Percentiles rank a stretch among this genome's conserved stretches.
Evolutionary conservation across 495 filamentous ascomycete genomes (phyloP).

Genomic region (Peziza echinospora): DNA sequence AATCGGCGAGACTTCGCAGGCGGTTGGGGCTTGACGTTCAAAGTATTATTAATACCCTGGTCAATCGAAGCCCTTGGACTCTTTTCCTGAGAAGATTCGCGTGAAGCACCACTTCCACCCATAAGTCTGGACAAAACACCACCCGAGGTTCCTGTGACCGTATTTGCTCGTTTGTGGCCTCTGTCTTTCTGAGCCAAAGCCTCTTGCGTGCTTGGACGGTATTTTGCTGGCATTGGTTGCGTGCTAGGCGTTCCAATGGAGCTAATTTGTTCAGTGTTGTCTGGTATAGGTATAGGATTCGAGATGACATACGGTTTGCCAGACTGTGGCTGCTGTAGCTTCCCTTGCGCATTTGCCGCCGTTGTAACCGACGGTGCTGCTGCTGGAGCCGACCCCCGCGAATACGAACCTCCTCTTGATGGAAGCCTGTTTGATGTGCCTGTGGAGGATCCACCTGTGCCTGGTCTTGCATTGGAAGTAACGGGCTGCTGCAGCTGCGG

Average conservation of each 20-base stretch:
- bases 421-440: slow-evolving; percentile 34
- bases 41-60: slow-evolving; percentile 46
- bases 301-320: slow-evolving; percentile 58
- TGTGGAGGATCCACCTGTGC: background rate
- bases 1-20: slow-evolving; percentile 33
- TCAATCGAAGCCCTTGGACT: slow-evolving; percentile 44
- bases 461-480: background rate
- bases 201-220: slow-evolving; percentile 25
- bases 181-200: slow-evolving; percentile 27
- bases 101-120: slow-evolving; percentile 29
- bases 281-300: slow-evolving; percentile 39
- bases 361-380: slow-evolving; percentile 77
- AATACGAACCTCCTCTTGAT: slow-evolving; percentile 59
- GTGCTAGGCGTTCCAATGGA: slow-evolving; percentile 21
- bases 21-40: background rate
- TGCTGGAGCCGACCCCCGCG: slow-evolving; percentile 68
- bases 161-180: slow-evolving; percentile 81
- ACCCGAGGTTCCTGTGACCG: slow-evolving; percentile 62
- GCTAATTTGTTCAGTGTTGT: slow-evolving; percentile 23
- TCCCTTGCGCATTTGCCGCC: slow-evolving; percentile 74
- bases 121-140: slow-evolving; percentile 54
- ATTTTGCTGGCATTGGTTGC: slow-evolving; percentile 25
- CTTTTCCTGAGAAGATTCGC: slow-evolving; percentile 24
- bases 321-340: slow-evolving; percentile 54
- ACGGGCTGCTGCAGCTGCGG: background rate